Percentiles rank a stretch among this genome's conserved stretches.
phyloP scores from a whole-genome alignment of 768 basidiomycete species.

The Daedalea quercina region DNA sequence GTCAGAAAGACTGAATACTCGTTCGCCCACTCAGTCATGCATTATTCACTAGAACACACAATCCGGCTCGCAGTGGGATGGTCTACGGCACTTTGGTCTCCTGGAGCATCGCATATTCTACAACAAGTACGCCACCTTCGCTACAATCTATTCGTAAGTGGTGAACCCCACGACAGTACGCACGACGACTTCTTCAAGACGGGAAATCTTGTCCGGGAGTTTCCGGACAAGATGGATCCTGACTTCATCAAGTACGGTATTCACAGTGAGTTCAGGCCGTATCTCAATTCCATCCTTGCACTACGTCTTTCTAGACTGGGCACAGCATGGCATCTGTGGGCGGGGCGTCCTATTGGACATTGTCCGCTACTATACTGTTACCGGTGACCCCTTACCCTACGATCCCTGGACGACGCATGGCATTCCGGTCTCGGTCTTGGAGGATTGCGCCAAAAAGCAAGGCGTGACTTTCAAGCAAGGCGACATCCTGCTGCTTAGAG shows the following conservation, averaged over 20 bases:
- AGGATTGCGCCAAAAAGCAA: slow-evolving; percentile 51
- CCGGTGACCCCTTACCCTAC: slow-evolving; percentile 39
- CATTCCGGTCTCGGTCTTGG: slow-evolving; percentile 46
- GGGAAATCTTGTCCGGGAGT: slow-evolving; percentile 40
- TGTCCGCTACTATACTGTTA: slow-evolving; percentile 43
- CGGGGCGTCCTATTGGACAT: slow-evolving; percentile 64
- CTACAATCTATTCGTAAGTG: too few relatives aligned
- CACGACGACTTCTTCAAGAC: slow-evolving; percentile 34
- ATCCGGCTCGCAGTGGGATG: slow-evolving; percentile 68
- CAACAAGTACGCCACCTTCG: slow-evolving; percentile 55
- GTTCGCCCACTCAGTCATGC: background rate
- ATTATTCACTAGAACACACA: slow-evolving; percentile 51
- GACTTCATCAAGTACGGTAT: slow-evolving; percentile 48
- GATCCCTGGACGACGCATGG: slow-evolving; percentile 56
- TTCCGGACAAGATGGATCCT: slow-evolving; percentile 43
- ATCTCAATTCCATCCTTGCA: background rate
- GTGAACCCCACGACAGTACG: slow-evolving; percentile 38
- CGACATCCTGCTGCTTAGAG: slow-evolving; percentile 54
- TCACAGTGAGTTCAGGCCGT: slow-evolving; percentile 44
- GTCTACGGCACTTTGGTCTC: slow-evolving; percentile 52
- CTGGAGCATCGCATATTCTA: slow-evolving; percentile 50
- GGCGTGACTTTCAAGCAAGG: slow-evolving; percentile 52
- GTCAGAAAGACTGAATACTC: background rate
- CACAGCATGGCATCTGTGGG: slow-evolving; percentile 62
- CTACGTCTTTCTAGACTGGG: slow-evolving; percentile 44